Evolutionary conservation across 768 basidiomycete genomes (phyloP).

Genomic region (Panus rudis): DNA sequence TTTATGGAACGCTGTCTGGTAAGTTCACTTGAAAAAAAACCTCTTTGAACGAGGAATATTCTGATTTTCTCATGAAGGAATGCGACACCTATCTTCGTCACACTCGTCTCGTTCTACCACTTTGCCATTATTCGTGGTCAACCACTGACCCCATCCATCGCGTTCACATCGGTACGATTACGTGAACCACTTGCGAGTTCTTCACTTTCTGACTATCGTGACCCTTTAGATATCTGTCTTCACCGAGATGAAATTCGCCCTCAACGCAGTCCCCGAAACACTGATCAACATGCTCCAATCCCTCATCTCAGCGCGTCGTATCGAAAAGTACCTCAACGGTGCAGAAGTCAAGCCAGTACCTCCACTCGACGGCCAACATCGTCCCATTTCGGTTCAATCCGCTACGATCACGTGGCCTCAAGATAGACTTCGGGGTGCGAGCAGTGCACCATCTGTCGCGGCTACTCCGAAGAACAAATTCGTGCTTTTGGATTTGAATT

Average conservation of each 20-base stretch:
- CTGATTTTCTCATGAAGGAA: conserved; percentile 19
- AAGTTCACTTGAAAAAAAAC: conserved; percentile 5
- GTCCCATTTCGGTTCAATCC: conserved; percentile 66
- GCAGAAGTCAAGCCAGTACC: conserved; percentile 64
- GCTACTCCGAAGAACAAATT: conserved; percentile 78
- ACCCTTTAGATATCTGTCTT: conserved; percentile 47
- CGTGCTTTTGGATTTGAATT: conserved; percentile 65
- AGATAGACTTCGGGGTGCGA: conserved; percentile 49
- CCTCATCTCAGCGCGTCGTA: conserved; percentile 80
- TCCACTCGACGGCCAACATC: conserved; percentile 48
- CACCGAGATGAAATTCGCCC: conserved; percentile 79
- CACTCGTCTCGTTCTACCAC: conserved; percentile 46
- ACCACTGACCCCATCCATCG: conserved; percentile 72
- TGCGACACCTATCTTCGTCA: conserved; percentile 43
- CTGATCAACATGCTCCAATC: conserved; percentile 87
- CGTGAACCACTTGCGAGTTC: neutral
- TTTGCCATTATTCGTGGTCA: conserved; percentile 68
- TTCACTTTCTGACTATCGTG: neutral
- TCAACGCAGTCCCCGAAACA: conserved; percentile 85
- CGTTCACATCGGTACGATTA: conserved; percentile 51
- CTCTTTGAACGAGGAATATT: neutral
- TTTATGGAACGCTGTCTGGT: conserved; percentile 52
- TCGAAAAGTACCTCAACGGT: conserved; percentile 80
- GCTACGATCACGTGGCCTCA: conserved; percentile 91
- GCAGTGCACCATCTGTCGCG: conserved; percentile 43